Evolutionary conservation across 345 rosid species (phyloP), one percentile per base, ranked within the genome.

Genomic region (Linum lewisii): DNA sequence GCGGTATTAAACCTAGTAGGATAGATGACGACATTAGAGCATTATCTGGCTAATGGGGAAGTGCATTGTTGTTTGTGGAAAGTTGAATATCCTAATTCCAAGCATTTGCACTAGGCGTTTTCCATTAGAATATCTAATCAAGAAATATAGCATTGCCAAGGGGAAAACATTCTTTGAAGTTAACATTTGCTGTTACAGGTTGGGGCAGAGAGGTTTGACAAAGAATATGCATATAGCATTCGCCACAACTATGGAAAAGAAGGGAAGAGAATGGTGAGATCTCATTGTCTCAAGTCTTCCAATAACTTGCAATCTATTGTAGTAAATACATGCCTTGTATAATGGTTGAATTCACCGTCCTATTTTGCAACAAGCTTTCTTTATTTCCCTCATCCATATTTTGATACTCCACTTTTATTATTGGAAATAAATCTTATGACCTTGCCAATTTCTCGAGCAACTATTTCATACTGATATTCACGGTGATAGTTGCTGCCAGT

Each of bases 211-310:
- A 85, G 77, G 74, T 93, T 93, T 62, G 95, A 87, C 75, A 89
- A 84, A 74, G 94, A 89, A 71, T 87, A 93, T 68, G 94, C 95
- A 26, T 93, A 87, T 71, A 32, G 68, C 78, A 85, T 93, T 63
- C 95, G 94, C 29, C 97, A 93, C 74, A 87, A 80, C 73, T 89
- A 85, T 69, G 99, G 97, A 75, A 89, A 69, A 75, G 95, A 89
- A 73, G 97, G 97, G 67, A 93, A 93, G 76, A 79, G 95, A 81
- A 83, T 84, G 7, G 97, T 93, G 75, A 81, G 93, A 57, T 59
- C 16, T 13, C 14, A 15, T 8, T 38, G 14, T 38, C 16, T 2
- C 9, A 38, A 5, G 11, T 38, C 45, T 38, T 38, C 45, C 45
- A 2, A 5, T 38, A 4, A 38, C 15, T 38, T 8, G 45, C 14